Base-by-base conservation (phyloP, 257 asterid genomes). In the Fraxinus cuspidata region DNA sequence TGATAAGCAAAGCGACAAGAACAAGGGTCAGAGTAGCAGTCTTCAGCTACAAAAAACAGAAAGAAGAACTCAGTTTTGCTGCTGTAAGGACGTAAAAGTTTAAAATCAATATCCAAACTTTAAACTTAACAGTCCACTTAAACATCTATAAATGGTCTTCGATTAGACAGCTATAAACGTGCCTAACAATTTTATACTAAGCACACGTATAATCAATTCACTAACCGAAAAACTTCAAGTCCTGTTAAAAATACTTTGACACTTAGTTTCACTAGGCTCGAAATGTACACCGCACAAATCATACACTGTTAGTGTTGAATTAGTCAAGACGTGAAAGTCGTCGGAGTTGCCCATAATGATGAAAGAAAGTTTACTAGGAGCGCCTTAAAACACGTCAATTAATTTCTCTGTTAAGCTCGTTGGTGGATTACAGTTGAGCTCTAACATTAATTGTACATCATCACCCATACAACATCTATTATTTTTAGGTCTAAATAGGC, bases 1-100 rank as follows among this genome's bases (percentile, higher is more conserved):
- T 83, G 42, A 94, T 89, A 23, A 94, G 92, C 87, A 90, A 34
- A 16, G 91, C 99, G 71, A 92, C 97, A 2, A 92, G 94, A 77
- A 86, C 86, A 25, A 94, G 98, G 58, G 97, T 93, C 84, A 94
- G 83, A 34, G 85, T 85, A n/a, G 98, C 97, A 1, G 97, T 94
- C 88, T 91, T 92, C 83, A 94, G 88, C 99, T 94, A 97, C 88
- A 80, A 23, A 68, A 80, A 79, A 78, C 70, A 79, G 3, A 80
- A 74, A 23, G 53, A 47, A 73, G 23, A 75, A 65, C 71, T 78
- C 75, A 79, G 29, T 47, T 13, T 73, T 47, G 7, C 60, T 69
- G 60, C 49, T 64, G 21, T 12, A 58, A 53, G 32, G 27, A 40
- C 72, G 19, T 51, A 27, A 7, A 65, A 47, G 66, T 6, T 21